A percentile compares a stretch with the other conserved stretches of the same genome.
These are phyloP conservation scores for Thecaphora frezii DNA, from an alignment of 1,284 basidiomycete species.

Conservation along the genomic window DNA sequence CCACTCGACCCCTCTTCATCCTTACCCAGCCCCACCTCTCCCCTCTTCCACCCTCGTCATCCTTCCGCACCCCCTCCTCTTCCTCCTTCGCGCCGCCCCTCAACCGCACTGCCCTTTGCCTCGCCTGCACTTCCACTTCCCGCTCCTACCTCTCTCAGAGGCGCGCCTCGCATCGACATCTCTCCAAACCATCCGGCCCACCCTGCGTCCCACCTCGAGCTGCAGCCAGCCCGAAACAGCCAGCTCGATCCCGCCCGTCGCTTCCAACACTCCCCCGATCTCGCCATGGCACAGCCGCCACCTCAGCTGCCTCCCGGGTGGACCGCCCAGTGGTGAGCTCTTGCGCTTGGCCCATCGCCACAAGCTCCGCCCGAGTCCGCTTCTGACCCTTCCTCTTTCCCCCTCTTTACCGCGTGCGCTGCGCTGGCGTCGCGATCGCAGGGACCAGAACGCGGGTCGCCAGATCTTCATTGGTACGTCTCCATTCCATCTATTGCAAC, in stretches of 20 bases:
- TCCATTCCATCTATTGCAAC: constrained; percentile 1
- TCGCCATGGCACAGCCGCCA: constrained; percentile 33
- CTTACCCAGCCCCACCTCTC: background rate
- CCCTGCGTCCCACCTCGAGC: background rate
- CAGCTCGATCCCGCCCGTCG: too few species aligned
- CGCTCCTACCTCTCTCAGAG: too few species aligned
- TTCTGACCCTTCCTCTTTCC: constrained; percentile 5
- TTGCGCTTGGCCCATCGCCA: background rate
- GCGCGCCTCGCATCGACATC: too few species aligned
- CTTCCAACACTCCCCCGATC: background rate
- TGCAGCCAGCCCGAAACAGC: background rate
- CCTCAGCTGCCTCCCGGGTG: constrained; percentile 76
- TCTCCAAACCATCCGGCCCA: background rate
- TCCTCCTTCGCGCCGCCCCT: background rate
- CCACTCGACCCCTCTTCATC: background rate
- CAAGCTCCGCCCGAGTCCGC: too few species aligned
- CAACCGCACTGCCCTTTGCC: too few species aligned
- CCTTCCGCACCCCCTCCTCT: background rate
- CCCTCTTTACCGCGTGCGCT: background rate
- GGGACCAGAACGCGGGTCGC: constrained; percentile 77
- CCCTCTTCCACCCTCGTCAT: constrained; percentile 1
- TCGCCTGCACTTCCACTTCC: too few species aligned
- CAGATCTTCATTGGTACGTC: constrained; percentile 74
- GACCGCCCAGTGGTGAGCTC: constrained; percentile 78
- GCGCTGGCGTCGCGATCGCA: constrained; percentile 58